Percentiles rank a stretch among this genome's conserved stretches.
Evolutionary conservation across 495 filamentous ascomycete genomes (phyloP).

Genomic region (Polyplosphaeria fusca): DNA sequence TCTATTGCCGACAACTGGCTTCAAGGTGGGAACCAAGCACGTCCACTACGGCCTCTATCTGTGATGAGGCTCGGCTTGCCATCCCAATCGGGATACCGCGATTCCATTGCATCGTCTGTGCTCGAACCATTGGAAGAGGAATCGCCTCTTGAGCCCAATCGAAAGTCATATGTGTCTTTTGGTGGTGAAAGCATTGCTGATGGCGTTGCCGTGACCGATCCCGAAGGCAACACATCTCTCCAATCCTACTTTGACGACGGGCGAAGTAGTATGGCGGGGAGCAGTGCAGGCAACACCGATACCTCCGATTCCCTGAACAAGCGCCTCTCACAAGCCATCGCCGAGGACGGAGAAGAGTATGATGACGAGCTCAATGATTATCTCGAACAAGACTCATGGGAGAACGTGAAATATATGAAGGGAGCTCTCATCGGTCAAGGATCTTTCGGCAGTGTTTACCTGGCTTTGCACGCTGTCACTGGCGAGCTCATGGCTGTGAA

Average conservation of each 20-base stretch:
- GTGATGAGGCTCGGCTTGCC: conserved; percentile 58
- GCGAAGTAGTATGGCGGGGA: conserved; percentile 68
- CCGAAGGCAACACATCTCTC: conserved; percentile 61
- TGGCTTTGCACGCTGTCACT: conserved; percentile 94
- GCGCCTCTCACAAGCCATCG: conserved; percentile 57
- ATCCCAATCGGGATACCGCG: conserved; percentile 62
- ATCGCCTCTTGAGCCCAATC: conserved; percentile 80
- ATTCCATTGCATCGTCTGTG: conserved; percentile 82
- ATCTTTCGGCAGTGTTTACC: conserved; percentile 93
- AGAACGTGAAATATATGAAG: conserved; percentile 98
- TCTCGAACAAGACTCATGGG: conserved; percentile 87
- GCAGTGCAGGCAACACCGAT: conserved; percentile 61
- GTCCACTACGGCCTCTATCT: conserved; percentile 58
- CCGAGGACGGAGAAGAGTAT: conserved; percentile 80
- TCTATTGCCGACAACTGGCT: conserved; percentile 94
- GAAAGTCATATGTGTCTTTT: conserved; percentile 96
- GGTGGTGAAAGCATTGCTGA: conserved; percentile 69
- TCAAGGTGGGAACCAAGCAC: conserved; percentile 52
- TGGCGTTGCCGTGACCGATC: conserved; percentile 67
- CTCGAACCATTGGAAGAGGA: conserved; percentile 91
- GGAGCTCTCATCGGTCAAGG: conserved; percentile 94
- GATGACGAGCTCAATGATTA: conserved; percentile 61
- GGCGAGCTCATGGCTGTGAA: conserved; percentile 98
- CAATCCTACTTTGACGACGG: conserved; percentile 84
- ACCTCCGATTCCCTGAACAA: conserved; percentile 68